Evolutionary conservation across 257 asterid genomes (phyloP), one percentile per base, ranked within the genome.

Genomic region (Solanum acaule): DNA sequence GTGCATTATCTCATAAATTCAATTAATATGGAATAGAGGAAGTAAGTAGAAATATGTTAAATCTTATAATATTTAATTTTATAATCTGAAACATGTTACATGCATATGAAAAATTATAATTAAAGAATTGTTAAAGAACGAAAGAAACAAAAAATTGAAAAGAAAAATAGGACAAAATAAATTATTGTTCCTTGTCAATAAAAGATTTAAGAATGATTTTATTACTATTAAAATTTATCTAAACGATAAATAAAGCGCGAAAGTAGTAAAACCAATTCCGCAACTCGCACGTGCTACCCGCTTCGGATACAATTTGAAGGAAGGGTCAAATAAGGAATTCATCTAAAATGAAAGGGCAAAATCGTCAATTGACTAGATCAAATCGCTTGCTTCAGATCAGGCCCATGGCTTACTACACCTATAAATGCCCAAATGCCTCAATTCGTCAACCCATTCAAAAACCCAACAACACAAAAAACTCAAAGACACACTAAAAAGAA

Each of bases 391-490:
- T 46, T 29, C 68, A 81, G 86, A 81, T 81, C 67, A 81, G 85
- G 85, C 85, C 85, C 85, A 81, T 81, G 68, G 68, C 85, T 71
- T 25, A 63, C 29, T 56, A 81, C 67, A 81, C 68, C 68, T 81
- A 81, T 81, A 81, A 81, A 81, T 81, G 68, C 68, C 86, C 86
- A 46, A 81, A 81, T 35, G 33, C 42, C 42, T 81, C 86, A 29
- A 81, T 16, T 46, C 11, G 13, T 4, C 18, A 0, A 46, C 86
- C 86, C 68, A 49, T 81, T 81, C 68, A 81, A 81, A 81, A 46
- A 42, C 46, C 67, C 85, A 40, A 29, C 42, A 37, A 76, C 71
- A 75, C 46, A 20, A 35, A 35, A 75, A 35, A 35, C 86, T 46
- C 40, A 4, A 56, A 79, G 27, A 27, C 29, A 4, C 38, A 8